Base-by-base conservation (phyloP, 305 asterid genomes). In the Plantago coronopus region DNA sequence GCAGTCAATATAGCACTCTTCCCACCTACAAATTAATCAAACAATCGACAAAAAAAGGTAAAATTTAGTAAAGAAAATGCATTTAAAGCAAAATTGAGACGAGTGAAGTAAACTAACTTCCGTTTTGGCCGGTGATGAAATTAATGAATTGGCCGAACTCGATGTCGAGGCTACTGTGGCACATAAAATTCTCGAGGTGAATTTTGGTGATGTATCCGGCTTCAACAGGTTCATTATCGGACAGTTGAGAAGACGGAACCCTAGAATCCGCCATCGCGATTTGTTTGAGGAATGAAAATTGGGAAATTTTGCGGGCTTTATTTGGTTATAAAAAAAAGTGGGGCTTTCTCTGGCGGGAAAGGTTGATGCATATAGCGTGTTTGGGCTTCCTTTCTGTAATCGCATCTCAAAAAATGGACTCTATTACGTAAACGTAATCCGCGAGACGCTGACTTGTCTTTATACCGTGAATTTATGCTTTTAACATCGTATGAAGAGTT, bases 1-100 rank as follows among this genome's bases (percentile, higher is more conserved):
- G 98, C 98, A 54, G 98, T 88, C 50, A 88, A 72, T 59, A 91
- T 88, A 15, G 98, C 98, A 67, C 98, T 88, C 68, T 91, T 91
- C 65, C 98, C 98, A 67, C 97, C 97, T 90, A 60, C n/a, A 69
- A 18, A 64, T 19, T 3, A 17, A 17, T 48, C 59, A 23, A 18
- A 6, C 19, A 17, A 20, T 25, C 20, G 0, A 1, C 0, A 17
- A 23, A 14, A 0, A 17, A 5, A n/a, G 3, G 7, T 8, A 31
- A 29, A 13, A 25, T 18, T 56, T 12, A 2, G 25, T 14, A 40
- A 14, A 17, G 25, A 12, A 59, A 1, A 13, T 1, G 0, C 6
- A 45, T 21, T 31, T 0, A 40, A 22, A n/a, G 11, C 27, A 45
- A 4, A 43, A 37, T 20, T 22, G 13, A 46, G 15, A 40, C 21